phyloP scores from a whole-genome alignment of 768 basidiomycete genomes.

The Xerocomellus intermedius region DNA sequence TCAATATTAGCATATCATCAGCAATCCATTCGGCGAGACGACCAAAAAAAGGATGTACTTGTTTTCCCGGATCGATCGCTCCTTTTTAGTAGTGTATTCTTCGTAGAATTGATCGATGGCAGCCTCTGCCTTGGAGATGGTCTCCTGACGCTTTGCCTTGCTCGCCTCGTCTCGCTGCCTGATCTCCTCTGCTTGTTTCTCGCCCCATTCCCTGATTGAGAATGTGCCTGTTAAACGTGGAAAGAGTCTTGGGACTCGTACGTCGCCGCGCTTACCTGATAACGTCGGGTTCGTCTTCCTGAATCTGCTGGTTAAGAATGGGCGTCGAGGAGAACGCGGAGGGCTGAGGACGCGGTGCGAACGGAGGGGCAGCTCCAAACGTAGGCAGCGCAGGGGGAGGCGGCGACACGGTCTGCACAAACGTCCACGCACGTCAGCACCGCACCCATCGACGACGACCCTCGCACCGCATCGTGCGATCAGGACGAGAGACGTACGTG shows the following conservation, averaged over 20 bases:
- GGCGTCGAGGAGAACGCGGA: constrained; percentile 71
- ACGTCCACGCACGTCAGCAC: neutral
- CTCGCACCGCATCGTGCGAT: neutral
- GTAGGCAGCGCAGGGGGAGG: constrained; percentile 33
- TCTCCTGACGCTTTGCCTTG: constrained; percentile 74
- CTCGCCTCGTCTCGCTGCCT: constrained; percentile 78
- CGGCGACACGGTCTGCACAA: constrained; percentile 35
- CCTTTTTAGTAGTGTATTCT: constrained; percentile 84
- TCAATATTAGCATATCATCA: neutral
- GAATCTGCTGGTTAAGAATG: constrained; percentile 62
- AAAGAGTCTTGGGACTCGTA: neutral
- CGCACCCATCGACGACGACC: constrained; percentile 13
- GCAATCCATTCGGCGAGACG: neutral
- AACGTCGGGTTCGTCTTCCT: constrained; percentile 83
- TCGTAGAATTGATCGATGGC: constrained; percentile 91
- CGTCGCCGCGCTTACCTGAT: constrained; percentile 56
- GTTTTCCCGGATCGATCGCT: constrained; percentile 89
- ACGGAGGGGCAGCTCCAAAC: constrained; percentile 52
- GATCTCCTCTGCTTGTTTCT: constrained; percentile 82
- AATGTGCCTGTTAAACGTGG: too few species aligned
- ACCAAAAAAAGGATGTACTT: constrained; percentile 52
- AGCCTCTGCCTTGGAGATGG: constrained; percentile 78
- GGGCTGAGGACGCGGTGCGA: constrained; percentile 75
- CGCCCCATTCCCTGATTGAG: constrained; percentile 74
- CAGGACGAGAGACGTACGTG: constrained; percentile 30